These are phyloP conservation scores for Hyaloscypha hepaticicola DNA, from an alignment of 495 filamentous ascomycete species.

Conservation along the genomic window DNA sequence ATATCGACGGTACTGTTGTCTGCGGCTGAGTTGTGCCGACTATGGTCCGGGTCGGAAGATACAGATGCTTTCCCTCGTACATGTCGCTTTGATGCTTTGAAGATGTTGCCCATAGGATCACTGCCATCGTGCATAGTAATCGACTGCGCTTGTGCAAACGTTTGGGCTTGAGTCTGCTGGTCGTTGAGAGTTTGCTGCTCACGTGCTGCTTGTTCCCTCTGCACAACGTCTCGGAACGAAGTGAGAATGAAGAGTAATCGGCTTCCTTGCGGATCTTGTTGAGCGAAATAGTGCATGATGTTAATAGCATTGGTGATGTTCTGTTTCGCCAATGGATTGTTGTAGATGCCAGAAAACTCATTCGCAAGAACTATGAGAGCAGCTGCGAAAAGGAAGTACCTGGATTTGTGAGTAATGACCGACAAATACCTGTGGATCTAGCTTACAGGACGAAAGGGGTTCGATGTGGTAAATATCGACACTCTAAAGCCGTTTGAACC, in stretches of 20 bases:
- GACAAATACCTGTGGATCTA: background rate
- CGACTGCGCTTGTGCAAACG: background rate
- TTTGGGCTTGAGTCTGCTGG: background rate
- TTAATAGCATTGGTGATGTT: constrained; percentile 58
- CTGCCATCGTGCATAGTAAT: background rate
- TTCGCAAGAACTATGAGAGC: constrained; percentile 67
- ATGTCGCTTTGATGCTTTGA: background rate
- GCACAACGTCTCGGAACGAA: constrained; percentile 57
- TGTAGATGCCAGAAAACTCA: constrained; percentile 65
- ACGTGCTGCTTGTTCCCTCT: constrained; percentile 17
- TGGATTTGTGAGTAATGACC: constrained; percentile 22
- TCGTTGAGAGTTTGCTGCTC: constrained; percentile 1
- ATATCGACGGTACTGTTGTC: constrained; percentile 4
- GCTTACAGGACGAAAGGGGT: constrained; percentile 67
- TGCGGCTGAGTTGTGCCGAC: background rate
- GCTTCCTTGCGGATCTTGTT: constrained; percentile 62
- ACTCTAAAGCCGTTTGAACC: constrained; percentile 56
- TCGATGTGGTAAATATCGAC: constrained; percentile 60
- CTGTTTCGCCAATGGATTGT: constrained; percentile 51
- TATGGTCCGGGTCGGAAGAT: background rate
- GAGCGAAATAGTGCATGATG: constrained; percentile 60
- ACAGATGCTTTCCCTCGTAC: background rate
- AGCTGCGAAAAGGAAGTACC: constrained; percentile 71
- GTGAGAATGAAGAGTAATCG: constrained; percentile 64
- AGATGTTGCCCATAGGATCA: constrained; percentile 12